Conservation (phyloP, 2,329 filamentous ascomycete genomes). For the Sporothrix inflata region DNA sequence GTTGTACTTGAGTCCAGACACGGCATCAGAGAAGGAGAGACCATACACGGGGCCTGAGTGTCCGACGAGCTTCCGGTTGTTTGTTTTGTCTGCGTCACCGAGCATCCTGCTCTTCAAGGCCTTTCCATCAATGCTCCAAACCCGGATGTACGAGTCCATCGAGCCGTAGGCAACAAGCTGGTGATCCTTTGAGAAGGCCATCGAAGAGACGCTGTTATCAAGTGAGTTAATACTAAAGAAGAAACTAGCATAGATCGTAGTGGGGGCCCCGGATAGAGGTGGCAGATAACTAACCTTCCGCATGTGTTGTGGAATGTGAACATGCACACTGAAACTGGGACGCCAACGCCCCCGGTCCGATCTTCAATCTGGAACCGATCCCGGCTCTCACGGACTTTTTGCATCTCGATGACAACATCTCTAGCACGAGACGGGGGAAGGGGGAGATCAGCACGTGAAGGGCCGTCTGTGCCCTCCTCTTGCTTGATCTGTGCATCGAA, state of each 20-base stretch:
- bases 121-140: constrained; percentile 89
- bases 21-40: constrained; percentile 80
- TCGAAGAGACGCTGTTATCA: constrained; percentile 72
- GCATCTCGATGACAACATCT: constrained; percentile 92
- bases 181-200: constrained; percentile 93
- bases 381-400: constrained; percentile 88
- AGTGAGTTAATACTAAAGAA: not conserved
- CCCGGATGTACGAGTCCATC: constrained; percentile 90
- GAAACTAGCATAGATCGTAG: too few relatives aligned
- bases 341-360: constrained; percentile 79
- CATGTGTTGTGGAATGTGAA: constrained; percentile 98
- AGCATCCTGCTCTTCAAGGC: constrained; percentile 70
- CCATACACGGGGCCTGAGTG: constrained; percentile 89
- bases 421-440: constrained; percentile 84
- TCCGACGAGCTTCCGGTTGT: constrained; percentile 75
- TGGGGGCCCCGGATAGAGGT: not conserved
- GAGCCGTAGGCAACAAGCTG: constrained; percentile 86
- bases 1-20: constrained; percentile 56
- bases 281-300: constrained; percentile 67
- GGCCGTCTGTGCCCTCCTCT: constrained; percentile 84
- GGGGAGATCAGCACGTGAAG: constrained; percentile 76
- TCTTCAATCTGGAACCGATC: constrained; percentile 89
- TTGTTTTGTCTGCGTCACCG: constrained; percentile 63
- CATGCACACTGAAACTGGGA: constrained; percentile 89
- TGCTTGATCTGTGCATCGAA: constrained; percentile 88